phyloP scores from a whole-genome alignment of 1,284 basidiomycete species.

The Cystobasidiaceae sp. region DNA sequence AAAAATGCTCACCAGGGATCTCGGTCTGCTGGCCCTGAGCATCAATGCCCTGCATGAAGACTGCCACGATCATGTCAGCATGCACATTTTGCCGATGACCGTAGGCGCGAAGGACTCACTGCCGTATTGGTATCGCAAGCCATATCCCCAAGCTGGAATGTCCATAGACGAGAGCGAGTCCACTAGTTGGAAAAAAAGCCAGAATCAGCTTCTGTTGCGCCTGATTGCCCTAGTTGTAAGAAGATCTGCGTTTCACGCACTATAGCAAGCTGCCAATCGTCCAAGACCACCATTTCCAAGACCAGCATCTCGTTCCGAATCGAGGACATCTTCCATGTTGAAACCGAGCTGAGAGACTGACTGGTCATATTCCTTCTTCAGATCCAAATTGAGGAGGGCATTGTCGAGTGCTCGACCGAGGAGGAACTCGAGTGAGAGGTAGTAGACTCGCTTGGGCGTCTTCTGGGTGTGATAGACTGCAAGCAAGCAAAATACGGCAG shows the following conservation, averaged over 20 bases:
- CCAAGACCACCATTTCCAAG: constrained; percentile 79
- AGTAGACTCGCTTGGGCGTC: constrained; percentile 62
- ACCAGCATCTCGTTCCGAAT: constrained; percentile 79
- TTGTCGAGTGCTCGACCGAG: constrained; percentile 65
- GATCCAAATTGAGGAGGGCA: constrained; percentile 76
- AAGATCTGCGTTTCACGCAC: neutral
- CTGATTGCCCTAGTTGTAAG: no score
- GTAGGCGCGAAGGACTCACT: constrained; percentile 55
- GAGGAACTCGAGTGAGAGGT: constrained; percentile 74
- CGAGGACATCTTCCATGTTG: constrained; percentile 52
- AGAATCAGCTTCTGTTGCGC: no score
- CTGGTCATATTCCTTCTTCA: constrained; percentile 67
- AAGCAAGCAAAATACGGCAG: no score
- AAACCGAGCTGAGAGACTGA: constrained; percentile 73
- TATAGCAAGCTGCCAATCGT: constrained; percentile 84
- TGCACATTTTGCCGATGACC: neutral
- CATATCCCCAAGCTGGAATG: constrained; percentile 81
- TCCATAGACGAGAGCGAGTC: constrained; percentile 53
- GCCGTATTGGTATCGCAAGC: constrained; percentile 55
- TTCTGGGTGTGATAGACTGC: constrained; percentile 47
- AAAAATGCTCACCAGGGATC: constrained; percentile 44
- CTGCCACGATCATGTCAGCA: neutral
- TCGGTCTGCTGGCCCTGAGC: constrained; percentile 59
- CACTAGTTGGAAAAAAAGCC: constrained; percentile 13
- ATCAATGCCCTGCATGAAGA: constrained; percentile 89